These are phyloP conservation scores for Neostapfia colusana DNA, from an alignment of 176 grass and related monocot species.

Conservation along the genomic window DNA sequence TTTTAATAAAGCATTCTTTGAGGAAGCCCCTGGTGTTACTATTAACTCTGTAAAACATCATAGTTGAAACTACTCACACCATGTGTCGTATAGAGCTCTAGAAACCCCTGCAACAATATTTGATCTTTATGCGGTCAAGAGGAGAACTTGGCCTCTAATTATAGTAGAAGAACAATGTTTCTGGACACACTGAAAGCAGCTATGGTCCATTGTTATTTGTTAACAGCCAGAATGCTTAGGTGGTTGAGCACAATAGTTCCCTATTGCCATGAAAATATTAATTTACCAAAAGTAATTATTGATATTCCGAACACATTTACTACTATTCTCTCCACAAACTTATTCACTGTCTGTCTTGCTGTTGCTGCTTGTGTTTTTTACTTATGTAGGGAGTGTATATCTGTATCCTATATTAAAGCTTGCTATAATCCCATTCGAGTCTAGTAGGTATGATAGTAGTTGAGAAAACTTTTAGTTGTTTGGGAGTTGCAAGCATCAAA, in stretches of 20 bases:
- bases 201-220: conserved; percentile 9
- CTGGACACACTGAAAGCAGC: not conserved
- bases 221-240: not conserved
- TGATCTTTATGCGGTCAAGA: conserved; percentile 3
- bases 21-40: conserved; percentile 2
- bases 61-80: too few relatives aligned
- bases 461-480: not conserved
- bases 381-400: not conserved
- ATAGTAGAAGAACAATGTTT: not conserved
- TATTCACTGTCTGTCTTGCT: not conserved
- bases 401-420: not conserved
- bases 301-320: not conserved
- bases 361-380: not conserved
- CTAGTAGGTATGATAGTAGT: not conserved
- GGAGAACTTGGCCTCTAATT: not conserved
- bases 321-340: not conserved
- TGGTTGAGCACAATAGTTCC: not conserved
- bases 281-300: not conserved
- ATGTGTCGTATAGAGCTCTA: too few relatives aligned
- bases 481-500: conserved; percentile 7
- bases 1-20: conserved; percentile 14
- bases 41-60: not conserved
- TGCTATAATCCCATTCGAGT: not conserved
- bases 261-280: not conserved
- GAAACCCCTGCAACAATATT: not conserved